Base-by-base conservation (phyloP, 2,329 filamentous ascomycete genomes). In the Phoma sp. region DNA sequence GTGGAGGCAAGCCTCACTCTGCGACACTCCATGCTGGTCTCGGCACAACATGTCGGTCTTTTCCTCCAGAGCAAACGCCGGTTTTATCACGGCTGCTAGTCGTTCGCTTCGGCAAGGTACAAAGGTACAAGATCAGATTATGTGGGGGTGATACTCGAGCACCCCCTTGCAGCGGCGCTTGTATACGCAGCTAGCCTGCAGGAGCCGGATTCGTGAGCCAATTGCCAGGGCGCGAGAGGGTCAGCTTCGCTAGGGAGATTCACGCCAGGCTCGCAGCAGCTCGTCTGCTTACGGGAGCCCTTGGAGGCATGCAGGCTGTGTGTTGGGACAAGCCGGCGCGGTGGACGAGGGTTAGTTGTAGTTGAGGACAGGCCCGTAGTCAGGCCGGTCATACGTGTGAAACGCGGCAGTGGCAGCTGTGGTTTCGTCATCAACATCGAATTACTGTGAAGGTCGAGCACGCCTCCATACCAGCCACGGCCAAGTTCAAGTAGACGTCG, bases 91-190 rank as follows among this genome's bases (percentile, higher is more conserved):
- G 60, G 64, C 61, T 67, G 64, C 61, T 71, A 68, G 68, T 54
- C 60, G 57, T 73, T 74, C 72, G 72, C 71, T 74, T 74, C 72
- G 62, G 72, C 63, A 74, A 74, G 72, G 72, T 74, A 74, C 72
- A 71, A 64, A 72, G 66, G 64, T 67, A 71, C 66, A 62, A 64
- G 52, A 69, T 17, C 58, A 6, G 45, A 31, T 58, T 49, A 55
- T 61, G 48, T 63, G 72, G 71, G 71, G 68, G 73, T 69, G 69
- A 62, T 64, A 62, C 60, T 71, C 61, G 60, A 68, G 59, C 41
- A 35, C 63, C 61, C 70, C 72, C 72, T 74, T 74, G 72, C 72
- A 74, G 69, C 65, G 55, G 64, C 68, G 65, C 65, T 67, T 57
- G 54, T 53, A 21, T 35, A 60, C 61, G 59, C 58, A 57, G 51